phyloP scores from a whole-genome alignment of 73 alveolate genomes.

The Uronychia binucleata region DNA sequence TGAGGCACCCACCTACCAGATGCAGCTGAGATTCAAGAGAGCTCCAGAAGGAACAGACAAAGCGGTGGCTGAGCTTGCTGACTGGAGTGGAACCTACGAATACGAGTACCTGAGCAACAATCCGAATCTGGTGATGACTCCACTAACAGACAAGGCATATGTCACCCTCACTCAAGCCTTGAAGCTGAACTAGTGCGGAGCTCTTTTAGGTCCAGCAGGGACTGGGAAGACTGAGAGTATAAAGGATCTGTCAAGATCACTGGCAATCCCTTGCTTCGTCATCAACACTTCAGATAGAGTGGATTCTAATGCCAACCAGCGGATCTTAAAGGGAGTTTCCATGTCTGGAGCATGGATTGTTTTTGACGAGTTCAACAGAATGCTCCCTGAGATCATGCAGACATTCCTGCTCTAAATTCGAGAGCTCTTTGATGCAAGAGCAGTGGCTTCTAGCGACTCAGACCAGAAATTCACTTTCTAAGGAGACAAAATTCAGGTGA shows the following conservation, averaged over 20 bases:
- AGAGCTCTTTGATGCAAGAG: too few species aligned
- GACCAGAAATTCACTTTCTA: too few species aligned
- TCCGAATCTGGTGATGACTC: constrained; percentile 99
- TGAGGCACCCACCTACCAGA: constrained; percentile 93
- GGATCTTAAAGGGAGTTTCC: constrained; percentile 98
- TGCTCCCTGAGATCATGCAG: constrained; percentile 99
- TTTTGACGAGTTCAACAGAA: constrained; percentile 99
- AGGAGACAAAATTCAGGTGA: too few species aligned
- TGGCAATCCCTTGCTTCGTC: constrained; percentile 98
- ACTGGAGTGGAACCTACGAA: constrained; percentile 95
- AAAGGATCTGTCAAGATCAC: constrained; percentile 98
- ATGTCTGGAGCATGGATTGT: constrained; percentile 99
- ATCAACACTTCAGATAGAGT: constrained; percentile 99
- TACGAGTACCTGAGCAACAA: constrained; percentile 99
- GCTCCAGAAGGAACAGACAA: constrained; percentile 86
- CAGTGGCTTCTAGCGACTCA: too few species aligned
- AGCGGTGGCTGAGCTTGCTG: constrained; percentile 94
- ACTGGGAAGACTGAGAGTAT: constrained; percentile 99
- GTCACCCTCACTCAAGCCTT: constrained; percentile 98
- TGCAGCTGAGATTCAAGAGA: constrained; percentile 97
- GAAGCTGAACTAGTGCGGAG: constrained; percentile 99
- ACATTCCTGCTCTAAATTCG: too few species aligned
- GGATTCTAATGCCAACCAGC: constrained; percentile 97
- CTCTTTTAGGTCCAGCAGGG: constrained; percentile 99
- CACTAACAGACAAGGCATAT: constrained; percentile 99